phyloP scores from a whole-genome alignment of 1,284 basidiomycete species.

The Tylopilus microsporus region DNA sequence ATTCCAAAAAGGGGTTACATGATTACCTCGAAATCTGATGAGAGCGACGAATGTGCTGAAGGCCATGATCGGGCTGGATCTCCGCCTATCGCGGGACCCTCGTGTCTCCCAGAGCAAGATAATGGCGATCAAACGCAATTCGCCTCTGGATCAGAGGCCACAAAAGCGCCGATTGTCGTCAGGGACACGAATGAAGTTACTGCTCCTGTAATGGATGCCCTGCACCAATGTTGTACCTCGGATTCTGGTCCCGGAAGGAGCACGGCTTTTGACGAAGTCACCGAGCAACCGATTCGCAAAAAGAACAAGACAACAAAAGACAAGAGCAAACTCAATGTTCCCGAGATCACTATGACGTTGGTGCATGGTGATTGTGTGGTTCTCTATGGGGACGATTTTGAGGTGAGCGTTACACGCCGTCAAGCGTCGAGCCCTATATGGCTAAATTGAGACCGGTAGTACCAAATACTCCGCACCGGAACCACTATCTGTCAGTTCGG shows the following conservation, averaged over 20 bases:
- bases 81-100: slow-evolving; percentile 1
- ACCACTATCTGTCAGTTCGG: slow-evolving; percentile 30
- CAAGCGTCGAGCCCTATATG: background rate
- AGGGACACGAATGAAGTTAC: background rate
- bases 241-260: slow-evolving; percentile 3
- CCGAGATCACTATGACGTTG: slow-evolving; percentile 41
- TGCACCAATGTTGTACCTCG: background rate
- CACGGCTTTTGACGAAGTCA: slow-evolving; percentile 1
- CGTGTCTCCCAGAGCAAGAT: background rate
- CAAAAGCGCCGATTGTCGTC: background rate
- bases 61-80: slow-evolving; percentile 6
- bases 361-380: slow-evolving; percentile 56
- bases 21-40: background rate
- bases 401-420: slow-evolving; percentile 37
- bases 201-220: slow-evolving; percentile 6
- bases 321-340: slow-evolving; percentile 18
- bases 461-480: slow-evolving; percentile 29
- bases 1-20: slow-evolving; percentile 26
- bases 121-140: background rate
- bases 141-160: background rate
- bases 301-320: slow-evolving; percentile 15
- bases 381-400: slow-evolving; percentile 48
- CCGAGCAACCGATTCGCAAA: slow-evolving; percentile 8
- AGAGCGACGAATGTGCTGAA: slow-evolving; percentile 12
- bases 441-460: slow-evolving; percentile 20